phyloP scores from a whole-genome alignment of 2,329 filamentous ascomycete genomes.

The Aspergillus versicolor region DNA sequence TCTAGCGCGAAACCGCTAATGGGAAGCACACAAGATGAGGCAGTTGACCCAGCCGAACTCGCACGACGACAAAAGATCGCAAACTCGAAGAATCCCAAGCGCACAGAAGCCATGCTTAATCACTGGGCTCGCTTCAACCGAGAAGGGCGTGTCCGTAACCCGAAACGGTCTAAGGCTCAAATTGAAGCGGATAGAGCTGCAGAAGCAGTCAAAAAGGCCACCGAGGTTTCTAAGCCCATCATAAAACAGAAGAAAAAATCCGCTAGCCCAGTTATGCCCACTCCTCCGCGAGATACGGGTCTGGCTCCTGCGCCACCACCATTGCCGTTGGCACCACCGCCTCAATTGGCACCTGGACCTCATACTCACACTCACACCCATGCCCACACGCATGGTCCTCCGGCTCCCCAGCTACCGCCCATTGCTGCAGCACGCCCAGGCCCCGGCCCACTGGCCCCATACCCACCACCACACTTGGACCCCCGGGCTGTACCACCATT shows the following conservation, averaged over 20 bases:
- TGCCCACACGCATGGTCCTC: slow-evolving; percentile 4
- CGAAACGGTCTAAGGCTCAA: slow-evolving; percentile 45
- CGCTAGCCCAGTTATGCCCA: slow-evolving; percentile 19
- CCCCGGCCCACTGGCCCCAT: slow-evolving; percentile 22
- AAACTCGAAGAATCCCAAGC: slow-evolving; percentile 46
- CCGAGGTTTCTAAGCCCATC: slow-evolving; percentile 24
- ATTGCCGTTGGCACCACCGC: slow-evolving; percentile 15
- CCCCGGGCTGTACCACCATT: slow-evolving; percentile 22
- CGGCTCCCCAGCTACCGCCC: slow-evolving; percentile 20
- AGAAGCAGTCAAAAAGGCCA: slow-evolving; percentile 28
- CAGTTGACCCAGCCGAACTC: slow-evolving; percentile 29
- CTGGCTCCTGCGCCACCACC: slow-evolving; percentile 20
- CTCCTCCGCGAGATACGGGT: slow-evolving; percentile 19
- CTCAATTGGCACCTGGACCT: slow-evolving; percentile 16
- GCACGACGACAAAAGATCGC: slow-evolving; percentile 40
- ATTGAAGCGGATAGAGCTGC: slow-evolving; percentile 41
- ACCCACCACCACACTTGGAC: slow-evolving; percentile 27
- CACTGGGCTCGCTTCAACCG: slow-evolving; percentile 46
- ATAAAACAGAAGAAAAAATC: slow-evolving; percentile 28
- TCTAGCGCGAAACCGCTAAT: slow-evolving; percentile 12
- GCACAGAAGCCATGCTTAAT: slow-evolving; percentile 46
- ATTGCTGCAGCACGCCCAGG: slow-evolving; percentile 16
- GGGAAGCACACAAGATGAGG: slow-evolving; percentile 22
- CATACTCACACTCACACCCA: slow-evolving; percentile 7
- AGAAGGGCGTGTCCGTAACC: slow-evolving; percentile 44